Percentiles rank a stretch among this genome's conserved stretches.
Conservation (phyloP, 2,329 filamentous ascomycete genomes). For the Hypoxylon sp. region DNA sequence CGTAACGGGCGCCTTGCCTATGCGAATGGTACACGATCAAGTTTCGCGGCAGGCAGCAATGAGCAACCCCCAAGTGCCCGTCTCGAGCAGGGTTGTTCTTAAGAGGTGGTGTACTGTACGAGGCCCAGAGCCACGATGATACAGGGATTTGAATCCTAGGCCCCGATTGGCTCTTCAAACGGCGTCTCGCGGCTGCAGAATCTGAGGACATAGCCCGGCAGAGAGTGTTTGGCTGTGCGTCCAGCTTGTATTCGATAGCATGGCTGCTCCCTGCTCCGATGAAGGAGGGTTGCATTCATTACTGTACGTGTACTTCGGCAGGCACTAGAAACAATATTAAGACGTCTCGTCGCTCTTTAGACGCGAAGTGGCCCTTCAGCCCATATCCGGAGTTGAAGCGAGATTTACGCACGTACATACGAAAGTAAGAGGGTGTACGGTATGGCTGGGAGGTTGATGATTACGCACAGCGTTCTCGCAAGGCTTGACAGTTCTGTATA, state of each 20-base stretch:
- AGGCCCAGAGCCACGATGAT: constrained; percentile 5
- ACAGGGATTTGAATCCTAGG: constrained; percentile 27
- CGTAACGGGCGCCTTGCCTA: constrained; percentile 9
- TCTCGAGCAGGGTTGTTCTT: background rate
- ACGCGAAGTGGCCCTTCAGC: background rate
- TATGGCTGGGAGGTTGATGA: background rate
- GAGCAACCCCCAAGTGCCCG: constrained; percentile 4
- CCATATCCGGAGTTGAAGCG: background rate
- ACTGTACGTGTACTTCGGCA: background rate
- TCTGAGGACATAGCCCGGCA: constrained; percentile 18
- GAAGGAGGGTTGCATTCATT: background rate
- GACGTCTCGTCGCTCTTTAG: background rate
- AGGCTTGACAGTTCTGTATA: background rate
- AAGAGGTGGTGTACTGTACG: background rate
- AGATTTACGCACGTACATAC: background rate
- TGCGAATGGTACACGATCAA: constrained; percentile 6
- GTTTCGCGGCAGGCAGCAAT: constrained; percentile 34
- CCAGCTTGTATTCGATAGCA: constrained; percentile 16
- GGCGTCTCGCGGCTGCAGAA: constrained; percentile 33
- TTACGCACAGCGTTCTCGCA: background rate
- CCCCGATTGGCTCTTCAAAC: constrained; percentile 25
- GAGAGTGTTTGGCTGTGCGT: constrained; percentile 5
- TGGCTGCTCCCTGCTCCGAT: background rate
- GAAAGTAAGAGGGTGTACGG: background rate
- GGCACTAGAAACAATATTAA: background rate